phyloP scores from a whole-genome alignment of 345 rosid genomes.

The Lepidium sativum region DNA sequence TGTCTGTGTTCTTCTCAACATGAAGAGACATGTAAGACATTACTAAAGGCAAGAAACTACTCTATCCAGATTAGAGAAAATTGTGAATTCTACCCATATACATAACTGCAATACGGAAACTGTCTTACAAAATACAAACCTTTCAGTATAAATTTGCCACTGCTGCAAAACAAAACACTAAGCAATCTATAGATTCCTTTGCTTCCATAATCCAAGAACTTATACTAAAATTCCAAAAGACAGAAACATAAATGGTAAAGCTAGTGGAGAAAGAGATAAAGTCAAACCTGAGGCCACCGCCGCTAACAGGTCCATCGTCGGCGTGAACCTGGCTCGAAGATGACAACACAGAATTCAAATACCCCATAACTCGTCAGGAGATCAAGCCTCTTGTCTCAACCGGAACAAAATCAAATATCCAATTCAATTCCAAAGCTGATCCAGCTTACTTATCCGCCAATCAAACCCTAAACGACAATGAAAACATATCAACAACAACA shows the following conservation, averaged over 20 bases:
- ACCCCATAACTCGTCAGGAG: slow-evolving; percentile 47
- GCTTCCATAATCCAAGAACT: not conserved
- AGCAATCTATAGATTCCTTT: not conserved
- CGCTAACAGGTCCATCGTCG: slow-evolving; percentile 75
- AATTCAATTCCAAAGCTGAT: not conserved
- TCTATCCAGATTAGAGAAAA: not conserved
- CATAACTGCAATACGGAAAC: not conserved
- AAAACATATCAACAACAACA: no score
- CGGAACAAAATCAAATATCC: slow-evolving; percentile 21
- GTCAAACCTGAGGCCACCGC: slow-evolving; percentile 84
- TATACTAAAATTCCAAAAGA: not conserved
- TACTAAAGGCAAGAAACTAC: not conserved
- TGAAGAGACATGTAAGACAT: not conserved
- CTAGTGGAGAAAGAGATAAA: not conserved
- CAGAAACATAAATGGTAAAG: not conserved
- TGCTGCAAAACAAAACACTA: not conserved
- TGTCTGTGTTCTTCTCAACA: not conserved
- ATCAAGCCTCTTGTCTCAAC: slow-evolving; percentile 5
- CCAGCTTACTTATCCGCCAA: slow-evolving; percentile 16
- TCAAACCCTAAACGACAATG: slow-evolving; percentile 10
- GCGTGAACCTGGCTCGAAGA: slow-evolving; percentile 67
- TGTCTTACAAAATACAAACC: not conserved
- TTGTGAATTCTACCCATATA: not conserved
- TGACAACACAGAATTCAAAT: slow-evolving; percentile 68
- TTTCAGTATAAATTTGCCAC: not conserved